Percentiles rank a stretch among this genome's conserved stretches.
phyloP scores from a whole-genome alignment of 768 basidiomycete genomes.

The Baorangia bicolor region DNA sequence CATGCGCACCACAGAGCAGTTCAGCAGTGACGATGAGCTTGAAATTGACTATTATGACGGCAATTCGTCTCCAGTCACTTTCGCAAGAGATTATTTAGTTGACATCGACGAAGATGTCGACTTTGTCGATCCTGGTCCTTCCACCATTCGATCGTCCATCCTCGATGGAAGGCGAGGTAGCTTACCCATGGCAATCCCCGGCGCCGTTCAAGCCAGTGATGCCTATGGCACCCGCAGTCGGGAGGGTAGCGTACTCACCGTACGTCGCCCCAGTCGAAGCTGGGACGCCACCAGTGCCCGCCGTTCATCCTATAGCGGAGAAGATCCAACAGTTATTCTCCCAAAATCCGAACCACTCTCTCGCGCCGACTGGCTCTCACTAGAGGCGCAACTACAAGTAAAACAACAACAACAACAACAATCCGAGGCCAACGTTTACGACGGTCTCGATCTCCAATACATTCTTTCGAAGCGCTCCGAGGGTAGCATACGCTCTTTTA shows the following conservation, averaged over 20 bases:
- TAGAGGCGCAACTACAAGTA: constrained; percentile 42
- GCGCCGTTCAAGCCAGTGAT: constrained; percentile 21
- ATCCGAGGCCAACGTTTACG: constrained; percentile 9
- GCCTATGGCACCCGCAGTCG: constrained; percentile 41
- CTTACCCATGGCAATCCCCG: constrained; percentile 60
- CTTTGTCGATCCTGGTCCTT: constrained; percentile 25
- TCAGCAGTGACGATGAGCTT: constrained; percentile 50
- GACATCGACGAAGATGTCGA: constrained; percentile 33
- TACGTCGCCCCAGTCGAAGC: constrained; percentile 62
- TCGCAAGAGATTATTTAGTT: constrained; percentile 42
- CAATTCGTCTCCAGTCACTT: constrained; percentile 37
- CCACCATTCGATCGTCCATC: constrained; percentile 21
- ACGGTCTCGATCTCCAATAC: constrained; percentile 48
- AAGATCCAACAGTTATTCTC: constrained; percentile 30
- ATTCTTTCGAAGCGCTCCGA: constrained; percentile 36
- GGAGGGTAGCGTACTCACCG: constrained; percentile 56
- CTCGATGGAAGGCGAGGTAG: constrained; percentile 47
- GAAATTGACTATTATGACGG: constrained; percentile 41
- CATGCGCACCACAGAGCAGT: constrained; percentile 37
- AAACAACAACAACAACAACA: constrained; percentile 15
- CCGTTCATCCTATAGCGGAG: constrained; percentile 19
- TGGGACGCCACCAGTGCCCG: constrained; percentile 45
- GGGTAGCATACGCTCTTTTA: constrained; percentile 36
- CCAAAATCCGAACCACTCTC: constrained; percentile 47
- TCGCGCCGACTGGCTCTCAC: constrained; percentile 51